A percentile compares a stretch with the other conserved stretches of the same genome.
Evolutionary conservation across 495 filamentous ascomycete genomes (phyloP).

Genomic region (Niebla homalea): DNA sequence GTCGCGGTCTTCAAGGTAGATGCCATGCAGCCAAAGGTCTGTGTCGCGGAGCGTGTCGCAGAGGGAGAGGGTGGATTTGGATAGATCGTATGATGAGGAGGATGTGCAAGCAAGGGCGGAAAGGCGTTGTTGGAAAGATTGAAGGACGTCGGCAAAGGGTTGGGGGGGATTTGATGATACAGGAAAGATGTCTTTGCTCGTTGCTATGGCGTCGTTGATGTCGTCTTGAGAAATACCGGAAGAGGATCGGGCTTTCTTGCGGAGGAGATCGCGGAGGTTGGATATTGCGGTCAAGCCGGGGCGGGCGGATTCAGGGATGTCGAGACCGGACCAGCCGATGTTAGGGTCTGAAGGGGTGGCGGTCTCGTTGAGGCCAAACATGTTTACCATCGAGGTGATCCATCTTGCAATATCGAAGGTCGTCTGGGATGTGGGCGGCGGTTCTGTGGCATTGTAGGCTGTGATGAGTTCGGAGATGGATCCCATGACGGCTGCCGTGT

Average conservation of each 20-base stretch:
- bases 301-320: slow-evolving; percentile 45
- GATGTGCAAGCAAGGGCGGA: slow-evolving; percentile 13
- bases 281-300: slow-evolving; percentile 54
- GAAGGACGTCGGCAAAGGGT: slow-evolving; percentile 17
- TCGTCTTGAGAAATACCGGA: slow-evolving; percentile 18
- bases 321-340: slow-evolving; percentile 75
- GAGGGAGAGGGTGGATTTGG: slow-evolving; percentile 52
- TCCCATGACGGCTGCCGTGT: slow-evolving; percentile 67
- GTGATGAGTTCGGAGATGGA: slow-evolving; percentile 61
- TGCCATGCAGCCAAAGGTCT: slow-evolving; percentile 62
- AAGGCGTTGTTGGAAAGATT: slow-evolving; percentile 9
- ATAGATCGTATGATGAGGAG: slow-evolving; percentile 8
- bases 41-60: slow-evolving; percentile 71
- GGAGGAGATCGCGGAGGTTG: slow-evolving; percentile 52
- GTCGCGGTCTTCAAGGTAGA: slow-evolving; percentile 81
- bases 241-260: slow-evolving; percentile 38
- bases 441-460: slow-evolving; percentile 55
- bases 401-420: slow-evolving; percentile 53
- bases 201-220: slow-evolving; percentile 19
- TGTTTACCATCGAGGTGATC: slow-evolving; percentile 71
- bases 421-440: slow-evolving; percentile 29
- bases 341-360: slow-evolving; percentile 42
- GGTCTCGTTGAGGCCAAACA: slow-evolving; percentile 66
- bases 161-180: neutral
- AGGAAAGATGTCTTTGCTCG: slow-evolving; percentile 18